Evolutionary conservation across 768 basidiomycete genomes (phyloP), one percentile per base, ranked within the genome.

Genomic region (Amanita pallidorosea): DNA sequence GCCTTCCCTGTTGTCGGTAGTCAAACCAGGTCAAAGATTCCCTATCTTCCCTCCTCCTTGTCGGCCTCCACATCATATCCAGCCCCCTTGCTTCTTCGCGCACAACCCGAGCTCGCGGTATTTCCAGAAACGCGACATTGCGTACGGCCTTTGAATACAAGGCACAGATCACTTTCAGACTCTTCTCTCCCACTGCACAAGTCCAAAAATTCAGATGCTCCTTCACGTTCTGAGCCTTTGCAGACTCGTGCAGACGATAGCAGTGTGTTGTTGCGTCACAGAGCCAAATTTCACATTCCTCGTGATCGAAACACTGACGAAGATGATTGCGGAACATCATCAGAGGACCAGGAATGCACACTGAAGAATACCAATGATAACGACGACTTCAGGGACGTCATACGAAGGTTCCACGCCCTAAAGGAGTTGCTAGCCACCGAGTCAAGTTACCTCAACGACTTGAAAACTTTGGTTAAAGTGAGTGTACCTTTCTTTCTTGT

Each of bases 351-450:
- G 35, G 49, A 51, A 23, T 31, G 17, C 9, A 31, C 42, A 3
- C 13, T 37, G n/a, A 40, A 31, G 22, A 13, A 27, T 17, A 4
- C 3, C 23, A 5, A 9, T 18, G 33, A 38, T 17, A 29, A 27
- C 12, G 20, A 27, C 12, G 69, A 62, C 55, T 54, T 53, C 36
- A 79, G 74, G 57, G 80, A 83, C 44, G 60, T 69, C 33, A 56
- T 71, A 12, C 63, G 80, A 45, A 74, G 70, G 50, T 83, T 76
- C 55, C 84, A 96, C 59, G 86, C 90, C 5, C 75, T 97, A 45
- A 73, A 80, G 56, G 95, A 97, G 66, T 70, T 98, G 36, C 73
- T 97, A 22, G 72, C 78, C 52, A 94, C 92, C 1, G 95, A 98
- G 69, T 70, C 80, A 17, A 80, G 80, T 6, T 98, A 97, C 63